Base-by-base conservation (phyloP, 2,329 filamentous ascomycete species). In the Pyricularia sp. region DNA sequence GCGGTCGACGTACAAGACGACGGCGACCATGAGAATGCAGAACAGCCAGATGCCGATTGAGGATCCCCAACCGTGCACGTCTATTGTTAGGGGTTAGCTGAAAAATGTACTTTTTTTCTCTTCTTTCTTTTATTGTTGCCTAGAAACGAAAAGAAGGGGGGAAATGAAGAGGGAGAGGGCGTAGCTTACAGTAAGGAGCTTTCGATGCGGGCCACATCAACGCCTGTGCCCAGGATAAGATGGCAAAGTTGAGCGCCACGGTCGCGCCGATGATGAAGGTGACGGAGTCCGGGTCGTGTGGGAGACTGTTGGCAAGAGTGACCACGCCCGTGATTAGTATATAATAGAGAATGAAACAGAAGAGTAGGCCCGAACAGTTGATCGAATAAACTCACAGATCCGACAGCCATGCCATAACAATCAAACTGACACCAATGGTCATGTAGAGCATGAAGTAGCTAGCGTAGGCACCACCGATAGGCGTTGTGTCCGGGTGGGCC, bases 391-490 rank as follows among this genome's bases (percentile, higher is more conserved):
- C 73, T 62, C 61, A 72, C 68, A 81, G 71, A 68, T 83, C 80
- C 0, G 80, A 78, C 2, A 83, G 71, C 81, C 81, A 83, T 0
- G 79, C 76, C 67, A 82, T 78, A 57, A 83, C 81, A 35, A 83
- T 68, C 0, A 81, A 80, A 1, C 80, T 81, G 0, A 80, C 83
- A 1, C 80, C 81, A 3, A 82, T 71, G 19, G 73, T 74, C 10
- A 80, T 72, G 67, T 77, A 81, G 0, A 77, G 76, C 68, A 83
- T 79, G 67, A 83, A 82, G 66, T 82, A 82, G 62, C 77, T 77
- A 2, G 79, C 78, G 67, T 83, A 84, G 0, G 79, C 81, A 2
- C 77, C 77, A 0, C 76, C 75, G 0, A 83, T 64, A 0, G 78
- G 73, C 0, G 79, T 77, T 0, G 73, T 70, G 2, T 69, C 68